These are phyloP conservation scores for Epichloe brachyelytri DNA, from an alignment of 2,329 filamentous ascomycete species.

Conservation along the genomic window DNA sequence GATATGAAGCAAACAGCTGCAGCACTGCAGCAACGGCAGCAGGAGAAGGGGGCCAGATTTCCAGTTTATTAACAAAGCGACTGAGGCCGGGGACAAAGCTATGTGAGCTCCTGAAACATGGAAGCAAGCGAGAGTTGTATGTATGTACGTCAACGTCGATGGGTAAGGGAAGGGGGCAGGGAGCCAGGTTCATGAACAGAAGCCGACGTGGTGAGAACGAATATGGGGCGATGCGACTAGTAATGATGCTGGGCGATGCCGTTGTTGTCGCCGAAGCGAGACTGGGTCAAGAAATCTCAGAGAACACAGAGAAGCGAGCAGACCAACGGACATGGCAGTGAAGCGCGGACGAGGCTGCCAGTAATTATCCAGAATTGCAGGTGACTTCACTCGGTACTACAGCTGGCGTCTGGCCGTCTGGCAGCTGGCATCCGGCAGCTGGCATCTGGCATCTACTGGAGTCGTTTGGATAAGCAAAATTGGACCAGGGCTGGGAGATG, in stretches of 20 bases:
- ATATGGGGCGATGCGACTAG: not conserved
- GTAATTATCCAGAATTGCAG: not conserved
- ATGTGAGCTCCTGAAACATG: slow-evolving; percentile 5
- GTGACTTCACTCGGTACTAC: too few relatives aligned
- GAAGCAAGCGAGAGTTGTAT: slow-evolving; percentile 2
- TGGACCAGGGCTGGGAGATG: not conserved
- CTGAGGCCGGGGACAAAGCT: not conserved
- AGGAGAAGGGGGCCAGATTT: not conserved
- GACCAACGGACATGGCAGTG: not conserved
- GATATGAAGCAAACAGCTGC: slow-evolving; percentile 2
- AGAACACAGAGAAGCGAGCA: not conserved
- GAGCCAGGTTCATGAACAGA: not conserved
- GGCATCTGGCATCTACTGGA: not conserved
- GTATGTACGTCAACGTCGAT: not conserved
- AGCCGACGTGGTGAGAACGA: not conserved
- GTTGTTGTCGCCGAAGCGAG: not conserved
- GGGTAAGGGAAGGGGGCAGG: not conserved
- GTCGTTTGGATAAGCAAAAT: not conserved
- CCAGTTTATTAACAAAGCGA: not conserved
- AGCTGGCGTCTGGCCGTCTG: too few relatives aligned
- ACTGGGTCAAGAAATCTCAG: not conserved
- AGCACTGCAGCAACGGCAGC: not conserved
- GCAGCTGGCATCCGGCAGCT: not conserved
- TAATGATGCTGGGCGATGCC: slow-evolving; percentile 1
- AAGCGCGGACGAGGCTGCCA: not conserved